phyloP scores from a whole-genome alignment of 257 asterid species.

The Ajuga chamaepitys region DNA sequence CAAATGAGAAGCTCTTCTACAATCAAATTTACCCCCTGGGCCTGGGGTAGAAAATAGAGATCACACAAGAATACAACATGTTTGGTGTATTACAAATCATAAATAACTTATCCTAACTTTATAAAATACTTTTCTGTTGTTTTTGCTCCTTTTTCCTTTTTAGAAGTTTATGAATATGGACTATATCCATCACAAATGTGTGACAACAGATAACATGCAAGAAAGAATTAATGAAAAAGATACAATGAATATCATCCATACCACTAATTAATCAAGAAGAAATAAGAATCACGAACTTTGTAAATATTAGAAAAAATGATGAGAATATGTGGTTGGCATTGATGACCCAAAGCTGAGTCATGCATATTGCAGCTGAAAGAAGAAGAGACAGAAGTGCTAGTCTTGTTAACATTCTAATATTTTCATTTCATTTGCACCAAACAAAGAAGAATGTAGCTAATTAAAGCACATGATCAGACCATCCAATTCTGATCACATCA shows the following conservation, averaged over 20 bases:
- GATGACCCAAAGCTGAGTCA: conserved; percentile 15
- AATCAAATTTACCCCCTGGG: too few species aligned
- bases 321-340: too few species aligned
- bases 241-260: too few species aligned
- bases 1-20: too few species aligned
- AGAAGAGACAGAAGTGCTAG: background rate
- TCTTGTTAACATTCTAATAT: background rate
- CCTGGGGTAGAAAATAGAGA: too few species aligned
- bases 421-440: background rate
- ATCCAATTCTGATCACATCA: conserved; percentile 30
- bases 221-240: background rate
- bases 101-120: background rate
- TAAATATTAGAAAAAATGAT: background rate
- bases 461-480: conserved; percentile 4
- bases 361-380: background rate
- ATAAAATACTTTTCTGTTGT: too few species aligned
- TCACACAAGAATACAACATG: conserved; percentile 10
- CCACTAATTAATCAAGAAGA: too few species aligned
- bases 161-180: background rate
- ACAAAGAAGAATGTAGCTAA: conserved; percentile 16
- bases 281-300: conserved; percentile 13
- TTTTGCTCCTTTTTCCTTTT: background rate
- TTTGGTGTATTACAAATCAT: background rate
- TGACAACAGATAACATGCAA: background rate
- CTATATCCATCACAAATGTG: background rate